Evolutionary conservation across 176 grass and related monocot genomes (phyloP).

Genomic region (Eragrostis nindensis): DNA sequence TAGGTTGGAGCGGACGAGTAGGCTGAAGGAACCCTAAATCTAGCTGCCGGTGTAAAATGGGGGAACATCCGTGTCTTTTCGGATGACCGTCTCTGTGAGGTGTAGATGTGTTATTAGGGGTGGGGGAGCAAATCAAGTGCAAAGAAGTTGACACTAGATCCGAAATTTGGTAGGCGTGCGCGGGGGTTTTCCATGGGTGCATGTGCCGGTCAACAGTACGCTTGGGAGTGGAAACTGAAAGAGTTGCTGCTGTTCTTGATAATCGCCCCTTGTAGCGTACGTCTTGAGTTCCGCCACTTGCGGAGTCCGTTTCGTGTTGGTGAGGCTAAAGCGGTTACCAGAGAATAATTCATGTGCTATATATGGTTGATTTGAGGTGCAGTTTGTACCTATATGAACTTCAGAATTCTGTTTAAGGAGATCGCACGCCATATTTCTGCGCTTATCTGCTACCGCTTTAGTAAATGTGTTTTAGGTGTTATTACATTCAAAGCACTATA

Average conservation of each 20-base stretch:
- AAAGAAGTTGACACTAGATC: neutral
- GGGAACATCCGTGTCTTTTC: neutral
- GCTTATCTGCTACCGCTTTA: neutral
- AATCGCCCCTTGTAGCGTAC: neutral
- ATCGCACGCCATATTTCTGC: neutral
- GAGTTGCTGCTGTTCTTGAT: neutral
- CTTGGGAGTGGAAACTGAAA: neutral
- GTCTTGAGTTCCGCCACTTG: neutral
- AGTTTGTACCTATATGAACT: neutral
- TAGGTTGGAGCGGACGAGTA: neutral
- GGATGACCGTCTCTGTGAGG: neutral
- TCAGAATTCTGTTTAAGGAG: neutral
- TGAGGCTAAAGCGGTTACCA: neutral
- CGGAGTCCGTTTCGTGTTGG: neutral
- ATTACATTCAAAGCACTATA: neutral
- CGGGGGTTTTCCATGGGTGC: neutral
- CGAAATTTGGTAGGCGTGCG: neutral
- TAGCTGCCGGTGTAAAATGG: neutral
- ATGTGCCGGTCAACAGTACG: neutral
- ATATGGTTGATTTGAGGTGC: neutral
- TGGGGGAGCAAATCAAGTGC: neutral
- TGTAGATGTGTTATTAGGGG: neutral
- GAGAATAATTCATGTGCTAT: neutral
- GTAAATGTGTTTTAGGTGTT: neutral
- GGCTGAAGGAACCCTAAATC: neutral